Percentiles rank a stretch among this genome's conserved stretches.
Conservation (phyloP, 2,329 filamentous ascomycete species). For the Aspergillus nomiae region DNA sequence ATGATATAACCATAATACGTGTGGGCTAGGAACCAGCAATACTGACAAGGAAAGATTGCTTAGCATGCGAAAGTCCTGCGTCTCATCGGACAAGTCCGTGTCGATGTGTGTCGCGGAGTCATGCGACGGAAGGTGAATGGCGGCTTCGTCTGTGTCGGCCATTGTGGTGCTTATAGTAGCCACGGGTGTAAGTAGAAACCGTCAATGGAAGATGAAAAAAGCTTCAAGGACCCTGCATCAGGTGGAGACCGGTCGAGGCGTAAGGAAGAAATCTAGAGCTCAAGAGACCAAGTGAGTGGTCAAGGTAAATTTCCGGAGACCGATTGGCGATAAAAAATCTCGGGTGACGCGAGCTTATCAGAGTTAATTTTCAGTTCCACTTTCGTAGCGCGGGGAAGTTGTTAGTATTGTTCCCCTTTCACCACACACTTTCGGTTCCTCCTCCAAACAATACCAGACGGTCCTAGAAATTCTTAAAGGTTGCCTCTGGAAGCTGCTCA, state of each 20-base stretch:
- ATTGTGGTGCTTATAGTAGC: constrained; percentile 26
- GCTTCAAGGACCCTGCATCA: neutral
- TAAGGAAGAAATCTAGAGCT: neutral
- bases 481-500: constrained; percentile 23
- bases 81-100: constrained; percentile 72
- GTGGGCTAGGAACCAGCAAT: neutral
- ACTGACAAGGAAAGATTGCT: constrained; percentile 55
- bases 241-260: neutral
- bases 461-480: constrained; percentile 40
- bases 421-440: constrained; percentile 32
- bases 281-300: neutral
- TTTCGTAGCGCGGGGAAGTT: constrained; percentile 5
- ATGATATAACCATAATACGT: neutral
- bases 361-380: constrained; percentile 7
- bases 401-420: neutral
- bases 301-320: neutral
- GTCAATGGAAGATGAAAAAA: neutral
- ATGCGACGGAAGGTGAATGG: constrained; percentile 33
- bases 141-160: constrained; percentile 49
- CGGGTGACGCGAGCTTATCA: constrained; percentile 16
- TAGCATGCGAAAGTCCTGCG: constrained; percentile 83
- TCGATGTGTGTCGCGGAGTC: constrained; percentile 48
- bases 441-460: constrained; percentile 39
- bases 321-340: constrained; percentile 19
- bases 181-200: neutral